phyloP scores from a whole-genome alignment of 2,329 filamentous ascomycete genomes.

The Phyllachora maydis region DNA sequence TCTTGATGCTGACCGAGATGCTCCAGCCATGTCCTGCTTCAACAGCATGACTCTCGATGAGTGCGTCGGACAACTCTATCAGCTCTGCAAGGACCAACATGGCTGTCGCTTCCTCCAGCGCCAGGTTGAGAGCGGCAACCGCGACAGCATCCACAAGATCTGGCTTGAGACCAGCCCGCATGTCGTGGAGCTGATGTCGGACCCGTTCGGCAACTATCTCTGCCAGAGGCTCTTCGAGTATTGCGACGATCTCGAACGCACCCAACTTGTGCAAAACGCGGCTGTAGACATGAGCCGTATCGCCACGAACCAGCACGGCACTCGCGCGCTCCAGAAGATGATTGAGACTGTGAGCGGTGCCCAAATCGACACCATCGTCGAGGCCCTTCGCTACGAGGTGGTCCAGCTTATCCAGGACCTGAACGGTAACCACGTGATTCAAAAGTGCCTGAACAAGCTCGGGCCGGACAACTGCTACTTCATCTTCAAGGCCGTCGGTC shows the following conservation, averaged over 20 bases:
- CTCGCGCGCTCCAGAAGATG: conserved; percentile 95
- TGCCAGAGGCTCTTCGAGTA: conserved; percentile 96
- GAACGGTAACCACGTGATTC: conserved; percentile 97
- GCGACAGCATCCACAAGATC: conserved; percentile 75
- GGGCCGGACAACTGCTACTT: conserved; percentile 72
- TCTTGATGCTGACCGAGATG: too few relatives aligned
- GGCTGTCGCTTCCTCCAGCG: conserved; percentile 93
- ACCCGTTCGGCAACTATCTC: conserved; percentile 97
- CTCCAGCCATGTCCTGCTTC: conserved; percentile 64
- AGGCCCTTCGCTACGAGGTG: conserved; percentile 63
- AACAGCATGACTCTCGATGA: conserved; percentile 66
- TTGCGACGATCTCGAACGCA: conserved; percentile 88
- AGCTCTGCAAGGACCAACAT: conserved; percentile 92
- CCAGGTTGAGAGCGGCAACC: conserved; percentile 78
- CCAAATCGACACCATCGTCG: conserved; percentile 75
- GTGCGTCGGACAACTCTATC: conserved; percentile 67
- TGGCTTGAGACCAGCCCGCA: conserved; percentile 86
- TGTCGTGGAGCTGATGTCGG: conserved; percentile 94
- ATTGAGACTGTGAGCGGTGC: conserved; percentile 88
- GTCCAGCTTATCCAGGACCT: conserved; percentile 92
- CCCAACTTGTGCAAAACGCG: conserved; percentile 77
- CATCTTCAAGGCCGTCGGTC: conserved; percentile 88
- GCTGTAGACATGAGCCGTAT: conserved; percentile 77
- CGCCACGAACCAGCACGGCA: conserved; percentile 92
- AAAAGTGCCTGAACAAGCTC: conserved; percentile 95